These are phyloP conservation scores for Nakazawaea holstii DNA, from an alignment of 805 yeast species.

Conservation along the genomic window DNA sequence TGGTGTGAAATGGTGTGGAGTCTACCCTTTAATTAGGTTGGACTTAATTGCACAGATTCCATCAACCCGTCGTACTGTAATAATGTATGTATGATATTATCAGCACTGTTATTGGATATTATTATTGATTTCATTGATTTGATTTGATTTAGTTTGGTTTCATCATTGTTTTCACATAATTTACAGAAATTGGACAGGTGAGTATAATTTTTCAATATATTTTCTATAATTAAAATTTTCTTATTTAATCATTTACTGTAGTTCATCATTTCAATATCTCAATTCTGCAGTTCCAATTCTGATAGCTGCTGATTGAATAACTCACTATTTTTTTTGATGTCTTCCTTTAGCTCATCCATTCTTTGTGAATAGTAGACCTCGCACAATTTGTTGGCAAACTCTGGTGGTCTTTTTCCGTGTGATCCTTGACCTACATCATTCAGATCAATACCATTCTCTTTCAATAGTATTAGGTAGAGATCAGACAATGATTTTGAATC, in stretches of 20 bases:
- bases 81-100: too few relatives aligned
- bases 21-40: neutral
- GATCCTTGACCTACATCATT: slow-evolving; percentile 7
- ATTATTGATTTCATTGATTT: too few relatives aligned
- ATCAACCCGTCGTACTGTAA: neutral
- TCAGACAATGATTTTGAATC: slow-evolving; percentile 15
- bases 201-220: neutral
- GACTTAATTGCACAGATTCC: slow-evolving; percentile 4
- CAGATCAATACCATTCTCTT: slow-evolving; percentile 12
- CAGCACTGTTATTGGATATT: too few relatives aligned
- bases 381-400: slow-evolving; percentile 17
- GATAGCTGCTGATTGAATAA: slow-evolving; percentile 13
- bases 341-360: slow-evolving; percentile 17
- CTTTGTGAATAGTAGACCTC: slow-evolving; percentile 18
- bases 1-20: slow-evolving; percentile 1
- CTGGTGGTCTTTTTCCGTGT: slow-evolving; percentile 14
- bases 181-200: neutral
- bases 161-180: too few relatives aligned
- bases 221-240: neutral
- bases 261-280: neutral
- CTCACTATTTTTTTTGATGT: slow-evolving; percentile 12
- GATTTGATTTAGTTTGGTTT: too few relatives aligned
- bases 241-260: neutral
- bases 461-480: slow-evolving; percentile 16
- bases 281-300: neutral